Conservation (phyloP, 2,329 filamentous ascomycete species). For the Pseudocercospora crystallina region DNA sequence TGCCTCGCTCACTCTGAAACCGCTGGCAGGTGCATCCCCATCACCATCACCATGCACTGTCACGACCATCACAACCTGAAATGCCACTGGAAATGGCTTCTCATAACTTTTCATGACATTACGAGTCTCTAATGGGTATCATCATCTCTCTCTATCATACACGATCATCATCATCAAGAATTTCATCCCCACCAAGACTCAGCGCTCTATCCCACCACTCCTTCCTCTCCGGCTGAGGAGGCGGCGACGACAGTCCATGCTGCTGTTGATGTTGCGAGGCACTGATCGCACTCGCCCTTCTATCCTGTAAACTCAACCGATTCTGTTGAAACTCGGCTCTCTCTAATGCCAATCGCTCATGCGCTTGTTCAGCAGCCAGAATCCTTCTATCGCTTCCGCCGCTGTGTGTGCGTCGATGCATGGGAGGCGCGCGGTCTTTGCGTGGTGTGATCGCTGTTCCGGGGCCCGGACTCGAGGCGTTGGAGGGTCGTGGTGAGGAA, state of each 20-base stretch:
- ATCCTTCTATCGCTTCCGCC: conserved; percentile 34
- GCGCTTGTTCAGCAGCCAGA: conserved; percentile 38
- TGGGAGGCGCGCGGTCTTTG: conserved; percentile 6
- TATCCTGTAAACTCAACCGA: conserved; percentile 22
- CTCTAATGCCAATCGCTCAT: conserved; percentile 41
- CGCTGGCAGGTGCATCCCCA: too few relatives aligned
- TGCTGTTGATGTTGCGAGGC: conserved; percentile 4
- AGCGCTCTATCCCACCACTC: conserved; percentile 33
- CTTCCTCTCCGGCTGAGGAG: conserved; percentile 15
- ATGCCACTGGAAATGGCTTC: too few relatives aligned
- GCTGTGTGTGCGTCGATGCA: conserved; percentile 31
- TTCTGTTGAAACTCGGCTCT: conserved; percentile 30
- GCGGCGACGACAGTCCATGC: background rate
- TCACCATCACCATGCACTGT: too few relatives aligned
- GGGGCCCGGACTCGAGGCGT: background rate
- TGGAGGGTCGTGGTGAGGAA: conserved; percentile 6
- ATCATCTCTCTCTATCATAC: background rate
- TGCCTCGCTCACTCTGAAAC: too few relatives aligned
- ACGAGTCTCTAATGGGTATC: background rate
- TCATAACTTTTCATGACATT: too few relatives aligned
- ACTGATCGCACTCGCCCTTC: conserved; percentile 19
- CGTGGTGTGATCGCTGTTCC: conserved; percentile 3
- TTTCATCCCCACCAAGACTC: conserved; percentile 16
- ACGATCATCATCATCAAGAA: conserved; percentile 13
- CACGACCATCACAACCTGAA: too few relatives aligned